These are phyloP conservation scores for Backusella liffmaniae DNA, from an alignment of 192 early-diverging fungal genomes.

Conservation along the genomic window DNA sequence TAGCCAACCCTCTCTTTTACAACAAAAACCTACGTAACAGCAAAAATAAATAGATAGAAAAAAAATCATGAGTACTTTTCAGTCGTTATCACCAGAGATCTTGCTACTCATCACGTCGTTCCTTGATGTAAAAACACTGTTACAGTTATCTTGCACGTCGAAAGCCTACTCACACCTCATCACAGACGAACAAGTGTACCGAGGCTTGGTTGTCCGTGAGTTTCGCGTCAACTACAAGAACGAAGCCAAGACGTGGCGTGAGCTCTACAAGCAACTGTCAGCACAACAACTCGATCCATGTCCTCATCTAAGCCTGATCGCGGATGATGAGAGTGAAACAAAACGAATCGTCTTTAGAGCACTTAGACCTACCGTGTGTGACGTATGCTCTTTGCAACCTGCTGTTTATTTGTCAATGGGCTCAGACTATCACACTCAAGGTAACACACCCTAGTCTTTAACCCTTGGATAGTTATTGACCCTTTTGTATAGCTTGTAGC, in stretches of 20 bases:
- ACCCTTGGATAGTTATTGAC: not conserved
- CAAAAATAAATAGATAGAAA: not conserved
- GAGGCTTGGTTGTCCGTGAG: constrained; percentile 17
- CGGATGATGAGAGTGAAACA: constrained; percentile 5
- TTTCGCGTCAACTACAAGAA: constrained; percentile 26
- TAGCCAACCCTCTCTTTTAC: not conserved
- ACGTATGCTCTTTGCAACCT: constrained; percentile 5
- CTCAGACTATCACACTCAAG: constrained; percentile 7
- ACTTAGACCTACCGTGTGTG: not conserved
- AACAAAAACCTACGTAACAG: not conserved
- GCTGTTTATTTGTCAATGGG: constrained; percentile 13
- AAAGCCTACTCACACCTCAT: constrained; percentile 14
- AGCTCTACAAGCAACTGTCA: constrained; percentile 12
- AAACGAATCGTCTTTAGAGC: constrained; percentile 9
- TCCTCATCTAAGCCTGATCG: constrained; percentile 20
- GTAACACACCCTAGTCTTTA: not conserved
- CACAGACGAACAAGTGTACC: constrained; percentile 26
- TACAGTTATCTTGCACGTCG: constrained; percentile 8
- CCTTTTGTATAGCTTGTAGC: not conserved
- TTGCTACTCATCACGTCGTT: constrained; percentile 22
- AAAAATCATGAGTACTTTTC: not conserved
- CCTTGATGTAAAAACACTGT: constrained; percentile 20
- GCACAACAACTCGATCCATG: not conserved
- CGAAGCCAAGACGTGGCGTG: constrained; percentile 18
- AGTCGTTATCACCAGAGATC: constrained; percentile 24